phyloP scores from a whole-genome alignment of 2,329 filamentous ascomycete species.

The Botrytis aclada region DNA sequence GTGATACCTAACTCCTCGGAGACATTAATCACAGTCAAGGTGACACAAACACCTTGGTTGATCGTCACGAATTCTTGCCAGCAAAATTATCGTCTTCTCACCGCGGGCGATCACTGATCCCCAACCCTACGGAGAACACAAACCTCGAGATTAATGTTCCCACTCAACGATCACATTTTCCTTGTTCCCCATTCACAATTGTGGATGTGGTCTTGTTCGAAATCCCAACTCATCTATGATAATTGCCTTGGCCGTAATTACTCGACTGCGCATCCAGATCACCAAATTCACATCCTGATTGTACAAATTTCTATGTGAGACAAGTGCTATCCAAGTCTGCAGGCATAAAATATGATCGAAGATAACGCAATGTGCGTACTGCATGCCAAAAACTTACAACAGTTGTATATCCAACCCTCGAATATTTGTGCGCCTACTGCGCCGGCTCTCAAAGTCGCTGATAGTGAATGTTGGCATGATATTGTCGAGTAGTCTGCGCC shows the following conservation, averaged over 20 bases:
- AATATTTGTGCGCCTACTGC: neutral
- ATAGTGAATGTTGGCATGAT: neutral
- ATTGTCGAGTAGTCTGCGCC: neutral
- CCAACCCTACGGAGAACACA: too few species aligned
- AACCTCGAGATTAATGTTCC: neutral
- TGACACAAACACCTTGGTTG: neutral
- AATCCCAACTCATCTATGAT: neutral
- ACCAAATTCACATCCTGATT: neutral
- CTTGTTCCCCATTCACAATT: neutral
- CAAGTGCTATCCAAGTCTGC: neutral
- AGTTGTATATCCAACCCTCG: neutral
- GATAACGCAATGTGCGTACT: neutral
- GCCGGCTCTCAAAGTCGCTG: neutral
- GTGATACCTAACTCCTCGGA: neutral
- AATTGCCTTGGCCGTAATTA: neutral
- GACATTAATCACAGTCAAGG: neutral
- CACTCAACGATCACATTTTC: neutral
- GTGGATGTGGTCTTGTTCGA: neutral
- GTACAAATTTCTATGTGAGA: neutral
- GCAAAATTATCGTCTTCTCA: neutral
- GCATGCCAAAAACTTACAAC: neutral
- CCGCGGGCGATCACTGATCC: neutral
- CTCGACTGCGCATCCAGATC: neutral
- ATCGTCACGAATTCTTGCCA: neutral
- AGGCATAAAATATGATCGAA: neutral